These are phyloP conservation scores for Penicillium ochrochloron DNA, from an alignment of 495 filamentous ascomycete genomes.

Conservation along the genomic window DNA sequence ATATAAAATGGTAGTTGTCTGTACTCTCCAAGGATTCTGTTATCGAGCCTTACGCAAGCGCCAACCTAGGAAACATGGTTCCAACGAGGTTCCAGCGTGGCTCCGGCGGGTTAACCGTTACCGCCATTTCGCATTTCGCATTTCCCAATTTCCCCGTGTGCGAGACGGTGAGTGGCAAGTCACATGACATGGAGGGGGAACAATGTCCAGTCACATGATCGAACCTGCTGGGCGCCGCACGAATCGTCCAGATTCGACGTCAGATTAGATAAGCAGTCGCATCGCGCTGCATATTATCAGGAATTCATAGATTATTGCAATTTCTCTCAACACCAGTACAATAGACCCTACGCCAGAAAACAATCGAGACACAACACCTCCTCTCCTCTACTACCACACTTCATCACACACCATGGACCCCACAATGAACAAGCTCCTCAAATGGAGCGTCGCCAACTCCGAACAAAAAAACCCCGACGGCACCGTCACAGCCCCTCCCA, in stretches of 20 bases:
- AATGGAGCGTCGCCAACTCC: slow-evolving; percentile 91
- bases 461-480: slow-evolving; percentile 38
- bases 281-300: slow-evolving; percentile 5
- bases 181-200: slow-evolving; percentile 11
- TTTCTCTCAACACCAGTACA: background rate
- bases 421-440: slow-evolving; percentile 77
- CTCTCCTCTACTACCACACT: background rate
- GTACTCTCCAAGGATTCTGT: background rate
- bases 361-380: background rate
- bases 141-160: slow-evolving; percentile 1
- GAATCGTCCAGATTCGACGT: slow-evolving; percentile 27
- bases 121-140: slow-evolving; percentile 19
- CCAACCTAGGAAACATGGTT: slow-evolving; percentile 3
- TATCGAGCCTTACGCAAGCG: slow-evolving; percentile 9
- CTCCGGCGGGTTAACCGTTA: slow-evolving; percentile 11
- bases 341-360: background rate
- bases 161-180: slow-evolving; percentile 25
- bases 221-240: slow-evolving; percentile 26
- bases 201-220: background rate
- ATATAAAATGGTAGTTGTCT: background rate
- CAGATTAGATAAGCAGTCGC: slow-evolving; percentile 22
- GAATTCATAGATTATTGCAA: background rate
- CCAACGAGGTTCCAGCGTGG: background rate
- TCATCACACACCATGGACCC: slow-evolving; percentile 51
- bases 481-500: slow-evolving; percentile 43